These are phyloP conservation scores for Eimeria maxima DNA, from an alignment of 169 alveolate genomes.

Conservation along the genomic window DNA sequence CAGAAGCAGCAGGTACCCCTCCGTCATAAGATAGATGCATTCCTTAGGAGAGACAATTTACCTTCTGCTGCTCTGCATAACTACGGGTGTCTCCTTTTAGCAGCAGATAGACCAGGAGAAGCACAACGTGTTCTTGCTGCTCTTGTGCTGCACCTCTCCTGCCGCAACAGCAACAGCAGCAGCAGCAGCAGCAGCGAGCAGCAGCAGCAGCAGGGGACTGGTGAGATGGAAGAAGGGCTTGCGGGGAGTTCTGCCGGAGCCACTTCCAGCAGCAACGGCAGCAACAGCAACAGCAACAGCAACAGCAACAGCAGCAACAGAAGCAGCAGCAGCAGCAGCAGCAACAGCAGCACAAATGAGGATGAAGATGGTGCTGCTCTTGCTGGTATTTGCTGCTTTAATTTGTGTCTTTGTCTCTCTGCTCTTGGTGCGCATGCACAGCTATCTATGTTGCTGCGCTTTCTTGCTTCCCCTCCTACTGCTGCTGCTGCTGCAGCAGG, in stretches of 20 bases:
- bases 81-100: slow-evolving; percentile 26
- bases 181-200: slow-evolving; percentile 43
- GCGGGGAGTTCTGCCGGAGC: neutral
- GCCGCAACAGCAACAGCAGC: neutral
- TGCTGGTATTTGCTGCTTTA: slow-evolving; percentile 2
- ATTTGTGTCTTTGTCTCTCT: slow-evolving; percentile 24
- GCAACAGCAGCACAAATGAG: slow-evolving; percentile 15
- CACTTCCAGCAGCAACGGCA: slow-evolving; percentile 9
- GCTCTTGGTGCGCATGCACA: slow-evolving; percentile 21
- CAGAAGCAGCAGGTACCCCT: slow-evolving; percentile 18
- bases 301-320: too few species aligned
- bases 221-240: neutral
- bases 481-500: slow-evolving; percentile 10
- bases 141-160: slow-evolving; percentile 12
- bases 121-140: slow-evolving; percentile 16
- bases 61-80: slow-evolving; percentile 21
- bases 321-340: too few species aligned
- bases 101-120: slow-evolving; percentile 1
- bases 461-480: slow-evolving; percentile 15
- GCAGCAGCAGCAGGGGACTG: neutral
- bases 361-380: neutral
- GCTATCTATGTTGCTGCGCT: slow-evolving; percentile 33
- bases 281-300: too few species aligned
- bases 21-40: neutral
- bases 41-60: neutral